Percentiles rank a stretch among this genome's conserved stretches.
Conservation (phyloP, 257 asterid genomes). For the Penstemon barbatus region DNA sequence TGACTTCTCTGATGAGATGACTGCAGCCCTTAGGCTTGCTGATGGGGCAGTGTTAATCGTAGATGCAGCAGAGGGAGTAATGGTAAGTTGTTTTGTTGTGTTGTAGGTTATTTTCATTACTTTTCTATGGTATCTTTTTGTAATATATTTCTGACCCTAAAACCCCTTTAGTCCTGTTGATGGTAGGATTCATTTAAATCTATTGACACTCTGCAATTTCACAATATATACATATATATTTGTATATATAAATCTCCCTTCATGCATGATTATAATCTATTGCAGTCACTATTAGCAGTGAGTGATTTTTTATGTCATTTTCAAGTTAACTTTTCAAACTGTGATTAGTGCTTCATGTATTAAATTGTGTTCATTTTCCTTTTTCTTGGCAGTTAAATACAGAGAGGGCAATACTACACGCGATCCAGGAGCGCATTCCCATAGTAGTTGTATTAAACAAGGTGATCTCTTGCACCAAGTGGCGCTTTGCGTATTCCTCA, state of each 20-base stretch:
- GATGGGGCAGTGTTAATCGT: slow-evolving; percentile 98
- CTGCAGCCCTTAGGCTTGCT: slow-evolving; percentile 95
- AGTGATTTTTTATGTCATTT: not conserved
- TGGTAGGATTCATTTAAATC: not conserved
- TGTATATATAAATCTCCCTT: not conserved
- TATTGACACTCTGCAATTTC: not conserved
- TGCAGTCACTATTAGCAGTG: not conserved
- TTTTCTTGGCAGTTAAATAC: slow-evolving; percentile 66
- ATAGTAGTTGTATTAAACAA: slow-evolving; percentile 85
- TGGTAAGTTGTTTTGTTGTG: slow-evolving; percentile 52
- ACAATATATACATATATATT: not conserved
- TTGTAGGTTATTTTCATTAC: not conserved
- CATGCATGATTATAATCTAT: not conserved
- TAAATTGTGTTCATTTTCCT: slow-evolving; percentile 2
- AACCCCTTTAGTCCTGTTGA: not conserved
- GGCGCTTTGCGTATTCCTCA: slow-evolving; percentile 3
- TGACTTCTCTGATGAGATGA: slow-evolving; percentile 95
- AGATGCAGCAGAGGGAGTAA: slow-evolving; percentile 96
- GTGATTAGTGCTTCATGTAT: slow-evolving; percentile 2
- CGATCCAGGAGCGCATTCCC: slow-evolving; percentile 84
- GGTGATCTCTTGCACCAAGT: slow-evolving; percentile 42
- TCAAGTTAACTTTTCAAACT: not conserved
- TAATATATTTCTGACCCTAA: not conserved
- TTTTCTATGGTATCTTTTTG: not conserved
- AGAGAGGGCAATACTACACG: slow-evolving; percentile 89